Conservation (phyloP, 371 early-diverging fungal species). For the Capillidium rhysosporum region DNA sequence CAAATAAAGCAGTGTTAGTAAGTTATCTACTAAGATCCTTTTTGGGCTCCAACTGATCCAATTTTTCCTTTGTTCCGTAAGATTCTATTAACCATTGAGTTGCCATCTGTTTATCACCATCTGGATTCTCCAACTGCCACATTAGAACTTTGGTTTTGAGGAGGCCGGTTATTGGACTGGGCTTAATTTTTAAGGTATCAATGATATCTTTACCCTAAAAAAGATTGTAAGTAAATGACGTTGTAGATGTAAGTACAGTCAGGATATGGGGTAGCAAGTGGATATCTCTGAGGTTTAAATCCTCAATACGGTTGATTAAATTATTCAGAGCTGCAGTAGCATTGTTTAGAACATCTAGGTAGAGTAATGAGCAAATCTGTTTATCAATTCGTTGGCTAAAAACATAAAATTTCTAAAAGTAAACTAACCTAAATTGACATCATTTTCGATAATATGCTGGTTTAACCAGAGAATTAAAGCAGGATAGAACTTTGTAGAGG, state of each 20-base stretch:
- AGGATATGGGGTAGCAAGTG: neutral
- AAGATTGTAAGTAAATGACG: neutral
- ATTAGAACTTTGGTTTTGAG: neutral
- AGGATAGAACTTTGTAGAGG: too few species aligned
- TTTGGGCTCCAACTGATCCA: too few species aligned
- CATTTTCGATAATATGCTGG: too few species aligned
- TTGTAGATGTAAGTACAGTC: neutral
- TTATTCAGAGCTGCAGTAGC: neutral
- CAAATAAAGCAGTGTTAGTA: too few species aligned
- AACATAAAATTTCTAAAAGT: too few species aligned
- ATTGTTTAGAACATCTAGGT: neutral
- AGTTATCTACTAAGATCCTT: too few species aligned
- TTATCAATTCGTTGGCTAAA: too few species aligned
- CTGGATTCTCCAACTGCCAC: neutral
- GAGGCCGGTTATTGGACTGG: neutral
- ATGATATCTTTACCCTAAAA: constrained; percentile 1
- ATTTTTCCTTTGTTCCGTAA: too few species aligned
- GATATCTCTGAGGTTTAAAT: neutral
- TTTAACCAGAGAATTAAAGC: too few species aligned
- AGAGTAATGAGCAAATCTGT: too few species aligned
- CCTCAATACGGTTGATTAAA: neutral
- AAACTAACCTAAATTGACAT: too few species aligned
- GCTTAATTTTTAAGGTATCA: neutral
- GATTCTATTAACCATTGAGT: too few species aligned
- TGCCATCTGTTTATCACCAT: neutral